Percentiles rank a stretch among this genome's conserved stretches.
phyloP scores from a whole-genome alignment of 345 rosid genomes.

The Schrenkiella parvula region DNA sequence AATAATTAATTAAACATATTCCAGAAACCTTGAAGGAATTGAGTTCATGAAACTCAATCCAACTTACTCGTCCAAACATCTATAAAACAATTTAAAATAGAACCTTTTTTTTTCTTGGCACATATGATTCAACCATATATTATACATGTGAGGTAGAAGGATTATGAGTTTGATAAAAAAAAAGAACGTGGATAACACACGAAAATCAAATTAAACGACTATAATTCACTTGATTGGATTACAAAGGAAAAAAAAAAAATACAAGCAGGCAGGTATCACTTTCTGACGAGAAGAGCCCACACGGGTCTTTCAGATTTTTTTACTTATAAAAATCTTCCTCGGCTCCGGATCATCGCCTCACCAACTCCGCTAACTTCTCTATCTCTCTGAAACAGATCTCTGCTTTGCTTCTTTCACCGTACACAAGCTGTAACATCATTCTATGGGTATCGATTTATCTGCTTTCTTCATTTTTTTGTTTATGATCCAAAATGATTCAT shows the following conservation, averaged over 20 bases:
- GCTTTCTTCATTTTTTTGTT: neutral
- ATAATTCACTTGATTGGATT: neutral
- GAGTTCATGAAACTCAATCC: too few relatives aligned
- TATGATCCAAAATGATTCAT: neutral
- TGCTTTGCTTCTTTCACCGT: neutral
- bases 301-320: neutral
- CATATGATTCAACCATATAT: too few relatives aligned
- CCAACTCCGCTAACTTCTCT: conserved; percentile 9
- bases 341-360: neutral
- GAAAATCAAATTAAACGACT: neutral
- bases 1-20: too few relatives aligned
- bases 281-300: too few relatives aligned
- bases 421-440: neutral
- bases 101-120: too few relatives aligned
- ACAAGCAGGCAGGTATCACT: too few relatives aligned
- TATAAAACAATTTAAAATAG: too few relatives aligned
- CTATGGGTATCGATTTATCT: conserved; percentile 10
- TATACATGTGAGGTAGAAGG: too few relatives aligned
- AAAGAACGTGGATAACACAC: neutral
- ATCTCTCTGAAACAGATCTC: conserved; percentile 18
- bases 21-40: too few relatives aligned
- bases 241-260: too few relatives aligned
- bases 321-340: neutral
- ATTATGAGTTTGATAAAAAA: neutral
- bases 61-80: too few relatives aligned